These are phyloP conservation scores for Phoenix dactylifera DNA, from an alignment of 176 grass and related monocot genomes.

Conservation along the genomic window DNA sequence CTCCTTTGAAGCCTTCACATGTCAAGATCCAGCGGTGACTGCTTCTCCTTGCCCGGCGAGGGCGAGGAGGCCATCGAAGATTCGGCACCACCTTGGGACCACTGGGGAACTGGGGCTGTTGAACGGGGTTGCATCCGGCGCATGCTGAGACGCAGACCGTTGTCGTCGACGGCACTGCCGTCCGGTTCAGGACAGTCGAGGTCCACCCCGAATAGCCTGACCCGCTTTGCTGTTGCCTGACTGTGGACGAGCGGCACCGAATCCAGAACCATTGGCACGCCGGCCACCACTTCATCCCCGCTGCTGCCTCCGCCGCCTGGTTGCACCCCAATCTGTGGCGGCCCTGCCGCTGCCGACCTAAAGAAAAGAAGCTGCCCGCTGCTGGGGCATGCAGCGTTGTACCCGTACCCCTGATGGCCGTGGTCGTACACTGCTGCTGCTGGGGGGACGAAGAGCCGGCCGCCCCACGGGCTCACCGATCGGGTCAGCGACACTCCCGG, in stretches of 20 bases:
- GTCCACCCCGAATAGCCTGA: slow-evolving; percentile 90
- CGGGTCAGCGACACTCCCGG: slow-evolving; percentile 17
- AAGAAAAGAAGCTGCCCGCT: slow-evolving; percentile 35
- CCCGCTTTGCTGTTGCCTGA: slow-evolving; percentile 51
- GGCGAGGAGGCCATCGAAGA: slow-evolving; percentile 33
- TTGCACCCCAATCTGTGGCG: slow-evolving; percentile 38
- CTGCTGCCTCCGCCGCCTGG: slow-evolving; percentile 3
- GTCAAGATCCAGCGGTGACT: slow-evolving; percentile 86
- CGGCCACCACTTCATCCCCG: neutral
- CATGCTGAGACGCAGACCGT: slow-evolving; percentile 33
- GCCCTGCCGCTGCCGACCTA: slow-evolving; percentile 24
- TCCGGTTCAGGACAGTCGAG: slow-evolving; percentile 51
- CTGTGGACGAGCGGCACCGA: slow-evolving; percentile 48
- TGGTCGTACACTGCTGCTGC: slow-evolving; percentile 57
- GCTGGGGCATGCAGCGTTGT: slow-evolving; percentile 11
- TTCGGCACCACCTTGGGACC: slow-evolving; percentile 18
- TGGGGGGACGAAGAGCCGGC: slow-evolving; percentile 42
- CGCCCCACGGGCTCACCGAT: slow-evolving; percentile 45
- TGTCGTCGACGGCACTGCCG: slow-evolving; percentile 17
- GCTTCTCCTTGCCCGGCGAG: slow-evolving; percentile 52
- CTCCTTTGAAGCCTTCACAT: slow-evolving; percentile 38
- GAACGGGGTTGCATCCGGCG: slow-evolving; percentile 34
- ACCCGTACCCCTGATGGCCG: slow-evolving; percentile 35
- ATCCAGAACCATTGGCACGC: slow-evolving; percentile 38
- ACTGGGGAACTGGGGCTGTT: slow-evolving; percentile 34